Conservation (phyloP, 257 asterid genomes). For the Prunella vulgaris region DNA sequence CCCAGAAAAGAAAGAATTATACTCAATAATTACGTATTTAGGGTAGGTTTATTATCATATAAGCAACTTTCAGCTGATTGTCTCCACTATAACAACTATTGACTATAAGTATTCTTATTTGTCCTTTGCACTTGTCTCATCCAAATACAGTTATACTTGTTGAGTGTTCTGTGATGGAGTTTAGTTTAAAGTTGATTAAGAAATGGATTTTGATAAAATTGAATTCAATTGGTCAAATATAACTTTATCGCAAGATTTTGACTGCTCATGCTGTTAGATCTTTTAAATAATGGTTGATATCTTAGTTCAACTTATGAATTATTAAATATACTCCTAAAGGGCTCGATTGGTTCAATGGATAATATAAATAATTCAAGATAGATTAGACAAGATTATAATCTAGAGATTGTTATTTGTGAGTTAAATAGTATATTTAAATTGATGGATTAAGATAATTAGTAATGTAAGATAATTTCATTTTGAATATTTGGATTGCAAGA, state of each 20-base stretch:
- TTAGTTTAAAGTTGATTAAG: background rate
- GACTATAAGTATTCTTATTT: background rate
- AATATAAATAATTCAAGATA: no score
- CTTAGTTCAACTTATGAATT: no score
- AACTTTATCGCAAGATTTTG: background rate
- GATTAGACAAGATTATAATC: no score
- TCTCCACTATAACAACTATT: constrained; percentile 18
- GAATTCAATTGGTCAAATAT: no score
- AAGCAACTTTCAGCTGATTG: constrained; percentile 22
- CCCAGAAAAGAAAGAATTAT: background rate
- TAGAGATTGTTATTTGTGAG: no score
- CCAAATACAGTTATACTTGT: background rate
- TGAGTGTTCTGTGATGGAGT: background rate
- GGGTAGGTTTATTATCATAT: constrained; percentile 20
- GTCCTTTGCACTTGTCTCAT: background rate
- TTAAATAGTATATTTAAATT: no score
- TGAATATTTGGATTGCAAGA: no score
- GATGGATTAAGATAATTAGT: no score
- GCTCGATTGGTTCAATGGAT: no score
- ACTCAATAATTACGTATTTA: constrained; percentile 5
- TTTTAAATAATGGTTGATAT: no score
- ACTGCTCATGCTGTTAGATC: background rate
- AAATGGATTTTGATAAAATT: background rate
- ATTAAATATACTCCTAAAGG: no score
- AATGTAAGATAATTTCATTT: no score